Base-by-base conservation (phyloP, 768 basidiomycete species). In the Auricularia auricula-judae region DNA sequence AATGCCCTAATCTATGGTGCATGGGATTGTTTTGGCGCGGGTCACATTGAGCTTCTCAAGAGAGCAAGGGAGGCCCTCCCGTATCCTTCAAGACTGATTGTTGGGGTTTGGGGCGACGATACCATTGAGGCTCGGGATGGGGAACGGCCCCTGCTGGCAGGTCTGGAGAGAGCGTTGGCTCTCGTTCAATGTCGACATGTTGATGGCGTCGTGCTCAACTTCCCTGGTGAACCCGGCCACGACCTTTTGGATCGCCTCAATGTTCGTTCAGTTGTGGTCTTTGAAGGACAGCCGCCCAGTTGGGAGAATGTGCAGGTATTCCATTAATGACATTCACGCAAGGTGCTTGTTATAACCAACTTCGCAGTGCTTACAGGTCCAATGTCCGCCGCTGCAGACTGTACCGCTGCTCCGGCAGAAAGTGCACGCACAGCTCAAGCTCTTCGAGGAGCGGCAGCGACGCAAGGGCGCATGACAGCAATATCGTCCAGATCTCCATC, bases 1-100 rank as follows among this genome's bases (percentile, higher is more conserved):
- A 5, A 23, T 23, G 56, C 47, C 0, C 18, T 54, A 11, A 33
- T 42, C 36, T 65, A 43, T 53, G 67, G 63, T 5, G 53, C 53
- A 36, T 68, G 66, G 66, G 67, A 68, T 39, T 68, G 66, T 59
- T 68, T 68, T 44, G 66, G 66, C 5, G 61, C 67, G 2, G 67
- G 60, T 18, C 67, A 68, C 42, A 66, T 68, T 7, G 66, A 68
- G 23, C 39, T 63, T 14, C 62, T 68, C 4, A 18, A 63, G 18
- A 43, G 64, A n/a, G 58, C 66, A 3, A 63, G 62, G 44, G 54
- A 61, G 23, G 36, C 43, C 12, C 21, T 65, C 14, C 65, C 21
- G 18, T 0, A 0, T 56, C 10, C 16, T 36, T 12, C 39, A n/a
- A 7, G 44, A 12, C 51, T 65, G 23, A 54, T 66, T 23, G 67